Percentiles rank a stretch among this genome's conserved stretches.
Conservation (phyloP, 2,329 filamentous ascomycete genomes). For the Rutstroemia sp. region DNA sequence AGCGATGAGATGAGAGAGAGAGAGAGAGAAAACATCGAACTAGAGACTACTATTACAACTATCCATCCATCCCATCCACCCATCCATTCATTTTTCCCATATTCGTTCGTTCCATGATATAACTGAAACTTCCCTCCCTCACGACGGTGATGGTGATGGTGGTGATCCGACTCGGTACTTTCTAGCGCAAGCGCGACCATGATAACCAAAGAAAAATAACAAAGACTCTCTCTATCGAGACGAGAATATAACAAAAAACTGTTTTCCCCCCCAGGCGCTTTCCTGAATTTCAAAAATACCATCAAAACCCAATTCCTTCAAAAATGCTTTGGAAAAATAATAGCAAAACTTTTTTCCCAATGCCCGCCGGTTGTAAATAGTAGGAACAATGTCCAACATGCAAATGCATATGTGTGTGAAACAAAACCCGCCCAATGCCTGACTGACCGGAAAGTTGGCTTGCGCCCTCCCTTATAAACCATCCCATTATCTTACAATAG, state of each 20-base stretch:
- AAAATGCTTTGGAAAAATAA: conserved; percentile 2
- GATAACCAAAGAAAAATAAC: not conserved
- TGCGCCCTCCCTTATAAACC: conserved; percentile 9
- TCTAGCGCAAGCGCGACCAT: not conserved
- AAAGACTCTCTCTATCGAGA: not conserved
- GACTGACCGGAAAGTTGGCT: conserved; percentile 11
- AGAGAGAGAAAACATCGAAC: conserved; percentile 1
- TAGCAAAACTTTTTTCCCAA: conserved; percentile 6
- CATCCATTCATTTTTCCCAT: not conserved
- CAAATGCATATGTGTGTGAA: conserved; percentile 4
- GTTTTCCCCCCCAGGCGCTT: not conserved
- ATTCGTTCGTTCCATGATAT: not conserved
- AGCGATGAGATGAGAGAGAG: not conserved
- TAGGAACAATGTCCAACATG: not conserved
- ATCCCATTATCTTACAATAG: conserved; percentile 12
- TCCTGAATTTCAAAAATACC: not conserved
- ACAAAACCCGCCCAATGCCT: conserved; percentile 8
- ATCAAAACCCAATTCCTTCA: not conserved
- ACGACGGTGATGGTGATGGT: no score
- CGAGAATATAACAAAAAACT: not conserved
- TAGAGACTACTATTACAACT: conserved; percentile 13
- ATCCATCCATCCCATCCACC: not conserved
- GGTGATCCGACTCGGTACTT: not conserved
- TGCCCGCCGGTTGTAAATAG: not conserved
- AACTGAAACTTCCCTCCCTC: no score